Percentiles rank a stretch among this genome's conserved stretches.
Conservation (phyloP, 1,284 basidiomycete genomes). For the Athelia psychrophila region DNA sequence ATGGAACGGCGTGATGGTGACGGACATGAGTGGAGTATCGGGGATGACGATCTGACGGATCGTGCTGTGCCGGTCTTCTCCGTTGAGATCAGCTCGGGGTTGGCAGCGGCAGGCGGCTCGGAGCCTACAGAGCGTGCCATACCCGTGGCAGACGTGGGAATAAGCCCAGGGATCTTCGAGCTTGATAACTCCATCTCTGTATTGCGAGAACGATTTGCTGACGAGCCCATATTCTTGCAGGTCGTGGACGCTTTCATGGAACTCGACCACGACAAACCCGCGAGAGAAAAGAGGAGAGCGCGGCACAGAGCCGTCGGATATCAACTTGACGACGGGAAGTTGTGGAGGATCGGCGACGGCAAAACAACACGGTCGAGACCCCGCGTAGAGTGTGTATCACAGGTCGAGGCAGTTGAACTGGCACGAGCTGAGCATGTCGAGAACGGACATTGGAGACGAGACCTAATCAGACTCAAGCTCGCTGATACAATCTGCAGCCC, state of each 20-base stretch:
- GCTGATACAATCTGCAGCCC: slow-evolving; percentile 26
- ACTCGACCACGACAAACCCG: background rate
- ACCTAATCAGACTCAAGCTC: slow-evolving; percentile 23
- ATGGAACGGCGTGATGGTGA: too few species aligned
- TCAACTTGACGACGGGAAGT: slow-evolving; percentile 25
- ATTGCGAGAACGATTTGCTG: slow-evolving; percentile 20
- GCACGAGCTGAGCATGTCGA: slow-evolving; percentile 16
- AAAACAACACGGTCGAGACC: slow-evolving; percentile 12
- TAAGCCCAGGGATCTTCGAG: too few species aligned
- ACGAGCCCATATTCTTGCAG: slow-evolving; percentile 23
- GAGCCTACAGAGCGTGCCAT: too few species aligned
- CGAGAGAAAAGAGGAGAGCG: slow-evolving; percentile 15
- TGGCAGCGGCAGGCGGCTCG: too few species aligned
- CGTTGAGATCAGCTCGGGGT: slow-evolving; percentile 4
- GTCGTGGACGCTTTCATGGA: slow-evolving; percentile 24
- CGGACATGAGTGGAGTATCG: too few species aligned
- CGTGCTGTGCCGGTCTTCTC: slow-evolving; percentile 12
- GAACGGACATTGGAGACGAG: slow-evolving; percentile 26
- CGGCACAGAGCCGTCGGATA: slow-evolving; percentile 24
- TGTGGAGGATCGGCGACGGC: slow-evolving; percentile 26
- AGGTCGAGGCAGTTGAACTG: slow-evolving; percentile 1
- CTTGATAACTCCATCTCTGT: too few species aligned
- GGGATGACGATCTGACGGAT: too few species aligned
- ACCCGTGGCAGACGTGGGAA: too few species aligned
- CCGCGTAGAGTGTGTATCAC: slow-evolving; percentile 14